Percentiles rank a stretch among this genome's conserved stretches.
These are phyloP conservation scores for Vaucheria bursata DNA, from an alignment of 352 stramenopile species.

Conservation along the genomic window DNA sequence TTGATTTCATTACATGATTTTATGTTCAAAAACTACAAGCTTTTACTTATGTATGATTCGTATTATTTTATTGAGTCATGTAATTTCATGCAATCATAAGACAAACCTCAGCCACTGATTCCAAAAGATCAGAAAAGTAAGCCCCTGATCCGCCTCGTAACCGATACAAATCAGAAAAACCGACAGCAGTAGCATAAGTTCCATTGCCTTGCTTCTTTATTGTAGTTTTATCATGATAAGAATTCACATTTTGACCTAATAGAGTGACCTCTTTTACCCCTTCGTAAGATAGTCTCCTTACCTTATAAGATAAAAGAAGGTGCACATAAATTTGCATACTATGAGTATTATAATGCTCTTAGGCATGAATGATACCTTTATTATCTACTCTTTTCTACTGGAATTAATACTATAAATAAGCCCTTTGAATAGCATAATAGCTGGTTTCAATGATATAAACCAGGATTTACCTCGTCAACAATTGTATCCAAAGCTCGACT, in stretches of 20 bases:
- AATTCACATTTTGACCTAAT: slow-evolving; percentile 99
- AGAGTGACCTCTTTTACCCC: slow-evolving; percentile 94
- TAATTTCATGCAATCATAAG: too few relatives aligned
- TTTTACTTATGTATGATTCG: too few relatives aligned
- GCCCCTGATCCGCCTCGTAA: slow-evolving; percentile 72
- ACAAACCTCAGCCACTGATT: slow-evolving; percentile 67
- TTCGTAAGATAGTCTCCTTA: slow-evolving; percentile 52
- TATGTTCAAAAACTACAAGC: too few relatives aligned
- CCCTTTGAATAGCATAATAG: too few relatives aligned
- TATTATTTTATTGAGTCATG: too few relatives aligned
- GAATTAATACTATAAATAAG: too few relatives aligned
- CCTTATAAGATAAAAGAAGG: slow-evolving; percentile 9
- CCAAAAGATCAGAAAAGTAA: slow-evolving; percentile 94
- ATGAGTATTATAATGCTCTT: too few relatives aligned
- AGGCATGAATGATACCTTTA: too few relatives aligned
- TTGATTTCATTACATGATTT: too few relatives aligned
- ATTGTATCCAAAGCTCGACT: slow-evolving; percentile 78
- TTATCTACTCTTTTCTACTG: too few relatives aligned
- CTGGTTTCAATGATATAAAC: not conserved
- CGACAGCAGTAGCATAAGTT: slow-evolving; percentile 65
- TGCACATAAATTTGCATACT: too few relatives aligned
- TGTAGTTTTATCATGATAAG: slow-evolving; percentile 78
- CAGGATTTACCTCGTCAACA: slow-evolving; percentile 75
- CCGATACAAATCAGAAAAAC: slow-evolving; percentile 89
- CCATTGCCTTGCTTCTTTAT: slow-evolving; percentile 38